These are phyloP conservation scores for Brasilioporus rufonigricans DNA, from an alignment of 768 basidiomycete species.

Conservation along the genomic window DNA sequence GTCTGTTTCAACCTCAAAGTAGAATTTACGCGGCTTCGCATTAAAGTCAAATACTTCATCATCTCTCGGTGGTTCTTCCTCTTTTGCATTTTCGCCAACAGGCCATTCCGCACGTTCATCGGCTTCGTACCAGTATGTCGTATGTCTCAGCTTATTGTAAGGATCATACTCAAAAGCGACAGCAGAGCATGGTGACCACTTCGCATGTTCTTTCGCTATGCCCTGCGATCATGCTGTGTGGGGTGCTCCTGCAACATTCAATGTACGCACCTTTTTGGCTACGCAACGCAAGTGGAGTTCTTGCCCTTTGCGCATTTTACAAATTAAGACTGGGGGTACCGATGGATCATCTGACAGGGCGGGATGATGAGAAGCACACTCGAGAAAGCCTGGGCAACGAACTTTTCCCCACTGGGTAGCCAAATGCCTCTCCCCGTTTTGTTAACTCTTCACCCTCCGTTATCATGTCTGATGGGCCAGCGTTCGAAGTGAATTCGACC, in stretches of 20 bases:
- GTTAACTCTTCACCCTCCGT: conserved; percentile 65
- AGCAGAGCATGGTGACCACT: conserved; percentile 97
- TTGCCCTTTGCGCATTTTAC: conserved; percentile 93
- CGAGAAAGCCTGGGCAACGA: conserved; percentile 21
- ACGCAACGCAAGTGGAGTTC: conserved; percentile 82
- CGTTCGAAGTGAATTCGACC: conserved; percentile 38
- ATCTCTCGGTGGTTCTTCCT: conserved; percentile 79
- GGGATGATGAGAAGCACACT: conserved; percentile 6
- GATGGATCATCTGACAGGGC: conserved; percentile 52
- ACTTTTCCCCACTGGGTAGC: conserved; percentile 85
- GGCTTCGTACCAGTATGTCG: conserved; percentile 90
- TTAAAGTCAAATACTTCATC: conserved; percentile 85
- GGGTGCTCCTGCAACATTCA: background rate
- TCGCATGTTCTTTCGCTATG: conserved; percentile 97
- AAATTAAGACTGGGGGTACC: conserved; percentile 72
- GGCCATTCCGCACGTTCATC: conserved; percentile 90
- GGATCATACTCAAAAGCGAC: conserved; percentile 98
- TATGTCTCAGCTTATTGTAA: conserved; percentile 94
- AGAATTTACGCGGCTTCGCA: conserved; percentile 87
- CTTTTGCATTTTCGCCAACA: conserved; percentile 76
- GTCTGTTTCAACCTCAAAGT: conserved; percentile 92
- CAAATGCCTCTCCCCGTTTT: conserved; percentile 74
- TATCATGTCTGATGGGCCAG: conserved; percentile 34
- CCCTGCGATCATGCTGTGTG: conserved; percentile 52
- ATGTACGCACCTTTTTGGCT: conserved; percentile 80